Conservation (phyloP, 495 filamentous ascomycete genomes). For the Cryomyces minteri region DNA sequence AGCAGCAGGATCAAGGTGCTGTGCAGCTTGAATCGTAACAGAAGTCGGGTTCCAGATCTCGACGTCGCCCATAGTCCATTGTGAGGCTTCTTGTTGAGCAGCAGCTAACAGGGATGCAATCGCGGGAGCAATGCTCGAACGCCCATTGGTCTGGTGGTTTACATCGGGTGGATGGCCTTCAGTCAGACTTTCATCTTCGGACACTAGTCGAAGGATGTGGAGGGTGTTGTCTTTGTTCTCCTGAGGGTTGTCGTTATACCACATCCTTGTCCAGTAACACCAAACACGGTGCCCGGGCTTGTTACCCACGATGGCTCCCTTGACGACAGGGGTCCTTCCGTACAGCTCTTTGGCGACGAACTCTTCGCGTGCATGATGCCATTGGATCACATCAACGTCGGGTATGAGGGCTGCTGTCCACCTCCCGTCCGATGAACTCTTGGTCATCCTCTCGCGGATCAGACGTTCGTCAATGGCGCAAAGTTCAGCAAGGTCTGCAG, state of each 20-base stretch:
- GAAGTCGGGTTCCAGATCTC: conserved; percentile 47
- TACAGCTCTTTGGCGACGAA: conserved; percentile 46
- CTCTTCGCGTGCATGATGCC: conserved; percentile 79
- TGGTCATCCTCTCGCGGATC: conserved; percentile 17
- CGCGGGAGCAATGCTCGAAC: conserved; percentile 7
- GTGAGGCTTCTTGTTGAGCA: conserved; percentile 35
- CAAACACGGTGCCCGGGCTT: conserved; percentile 40
- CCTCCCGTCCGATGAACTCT: conserved; percentile 11
- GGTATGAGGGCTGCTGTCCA: conserved; percentile 52
- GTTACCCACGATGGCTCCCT: conserved; percentile 46
- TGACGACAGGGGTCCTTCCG: conserved; percentile 33
- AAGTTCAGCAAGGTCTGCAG: conserved; percentile 33
- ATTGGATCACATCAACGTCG: conserved; percentile 50
- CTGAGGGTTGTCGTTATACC: conserved; percentile 26
- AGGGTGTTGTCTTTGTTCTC: conserved; percentile 43
- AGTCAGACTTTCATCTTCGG: conserved; percentile 30
- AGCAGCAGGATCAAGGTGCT: conserved; percentile 28
- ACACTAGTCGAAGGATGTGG: conserved; percentile 59
- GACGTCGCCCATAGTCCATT: conserved; percentile 40
- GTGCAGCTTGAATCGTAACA: conserved; percentile 38
- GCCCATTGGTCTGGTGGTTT: conserved; percentile 1
- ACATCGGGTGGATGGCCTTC: background rate
- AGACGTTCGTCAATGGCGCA: conserved; percentile 37
- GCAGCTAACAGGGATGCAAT: conserved; percentile 32
- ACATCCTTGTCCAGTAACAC: conserved; percentile 68